Percentiles rank a stretch among this genome's conserved stretches.
phyloP scores from a whole-genome alignment of 2,329 filamentous ascomycete species.

The Didymella keratinophila region DNA sequence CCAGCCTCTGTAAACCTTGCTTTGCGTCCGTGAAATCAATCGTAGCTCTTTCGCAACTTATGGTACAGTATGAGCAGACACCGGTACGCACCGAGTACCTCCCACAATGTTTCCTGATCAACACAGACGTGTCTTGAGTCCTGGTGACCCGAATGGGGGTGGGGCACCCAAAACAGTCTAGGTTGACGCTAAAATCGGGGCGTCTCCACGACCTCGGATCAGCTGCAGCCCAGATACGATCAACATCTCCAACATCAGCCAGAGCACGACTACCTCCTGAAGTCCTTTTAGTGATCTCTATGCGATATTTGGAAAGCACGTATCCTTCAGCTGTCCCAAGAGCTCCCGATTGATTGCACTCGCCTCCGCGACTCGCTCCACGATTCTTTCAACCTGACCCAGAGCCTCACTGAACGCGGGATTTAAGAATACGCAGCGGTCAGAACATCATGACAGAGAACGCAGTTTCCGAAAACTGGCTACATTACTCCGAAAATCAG shows the following conservation, averaged over 20 bases:
- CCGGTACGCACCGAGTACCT: neutral
- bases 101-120: neutral
- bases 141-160: neutral
- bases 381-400: neutral
- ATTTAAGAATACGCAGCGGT: neutral
- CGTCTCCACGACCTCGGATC: neutral
- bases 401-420: neutral
- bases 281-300: neutral
- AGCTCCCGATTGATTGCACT: neutral
- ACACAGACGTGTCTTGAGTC: neutral
- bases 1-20: neutral
- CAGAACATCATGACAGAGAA: neutral
- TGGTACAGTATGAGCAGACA: neutral
- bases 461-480: neutral
- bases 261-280: neutral
- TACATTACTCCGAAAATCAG: neutral
- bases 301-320: neutral
- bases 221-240: neutral
- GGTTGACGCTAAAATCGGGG: neutral
- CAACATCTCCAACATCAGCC: neutral
- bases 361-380: neutral
- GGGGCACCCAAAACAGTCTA: neutral
- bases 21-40: neutral
- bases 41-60: neutral
- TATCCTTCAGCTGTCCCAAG: neutral